Evolutionary conservation across 352 stramenopile genomes (phyloP), one percentile per base, ranked within the genome.

Genomic region (Pythium periplocum): DNA sequence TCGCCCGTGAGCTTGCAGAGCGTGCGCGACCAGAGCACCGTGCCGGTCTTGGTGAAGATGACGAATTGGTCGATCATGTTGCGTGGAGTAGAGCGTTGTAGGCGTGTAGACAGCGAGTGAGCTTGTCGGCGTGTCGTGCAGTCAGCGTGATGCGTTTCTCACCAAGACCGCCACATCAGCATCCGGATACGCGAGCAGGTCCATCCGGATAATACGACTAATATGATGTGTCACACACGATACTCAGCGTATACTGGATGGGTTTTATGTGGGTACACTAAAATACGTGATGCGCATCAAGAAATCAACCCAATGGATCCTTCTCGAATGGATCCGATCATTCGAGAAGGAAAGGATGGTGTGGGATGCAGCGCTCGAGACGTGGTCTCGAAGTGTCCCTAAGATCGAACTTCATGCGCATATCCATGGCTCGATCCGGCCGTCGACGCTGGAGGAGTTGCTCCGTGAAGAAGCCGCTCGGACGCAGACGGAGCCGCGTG

Each of bases 61-160:
- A 90, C 75, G 57, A 97, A 96, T 61, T 96, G 80, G 73, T 97
- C 89, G 49, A 97, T 91, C 90, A 97, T 97, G 9, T 12, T 68
- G 53, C 30, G 48, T 45, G 41, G 32, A n/a, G 36, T 42, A 8
- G 42, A 30, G 42, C 8, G n/a, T 8, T 2, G n/a, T 9, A 7
- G 12, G 38, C 38, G 12, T 7, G 7, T 7, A 42, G 38, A 12
- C 38, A 42, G 38, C 38, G 38, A 42, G 38, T 7, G 12, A 42
- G 38, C 17, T 26, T 26, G 17, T 26, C 17, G 17, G 17, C 17
- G 17, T 26, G 17, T 26, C 17, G 17, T 26, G 17, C 17, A 26
- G 17, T 26, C 17, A 26, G 17, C 17, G 17, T 26, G 17, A 26
- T 26, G 17, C 17, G 17, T 26, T 26, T 26, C 17, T 26, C 17